phyloP scores from a whole-genome alignment of 2,329 filamentous ascomycete species.

The Xenoacremonium recifei region DNA sequence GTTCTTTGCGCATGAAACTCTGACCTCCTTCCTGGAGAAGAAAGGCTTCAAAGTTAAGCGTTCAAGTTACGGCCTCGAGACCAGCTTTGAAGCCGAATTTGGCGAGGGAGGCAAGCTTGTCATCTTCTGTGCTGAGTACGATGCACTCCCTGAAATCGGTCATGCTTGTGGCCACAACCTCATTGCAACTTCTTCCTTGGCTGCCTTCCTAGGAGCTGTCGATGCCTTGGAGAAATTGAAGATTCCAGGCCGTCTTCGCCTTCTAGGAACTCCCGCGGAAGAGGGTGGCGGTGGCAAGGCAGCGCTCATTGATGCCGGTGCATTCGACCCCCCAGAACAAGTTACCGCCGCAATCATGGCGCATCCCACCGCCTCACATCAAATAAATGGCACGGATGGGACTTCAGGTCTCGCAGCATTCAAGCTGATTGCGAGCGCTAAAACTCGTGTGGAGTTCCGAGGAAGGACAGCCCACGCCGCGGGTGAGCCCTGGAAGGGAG shows the following conservation, averaged over 20 bases:
- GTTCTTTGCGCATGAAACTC: conserved; percentile 49
- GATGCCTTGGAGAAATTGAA: conserved; percentile 31
- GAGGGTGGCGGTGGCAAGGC: conserved; percentile 43
- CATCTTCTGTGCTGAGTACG: conserved; percentile 46
- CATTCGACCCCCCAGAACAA: conserved; percentile 12
- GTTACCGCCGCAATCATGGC: conserved; percentile 26
- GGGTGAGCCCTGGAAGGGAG: conserved; percentile 34
- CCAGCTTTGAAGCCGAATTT: conserved; percentile 47
- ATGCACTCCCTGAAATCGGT: conserved; percentile 46
- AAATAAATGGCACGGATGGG: not conserved
- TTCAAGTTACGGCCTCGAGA: conserved; percentile 50
- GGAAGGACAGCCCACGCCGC: conserved; percentile 36
- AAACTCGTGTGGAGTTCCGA: conserved; percentile 31
- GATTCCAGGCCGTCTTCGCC: conserved; percentile 31
- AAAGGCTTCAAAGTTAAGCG: conserved; percentile 46
- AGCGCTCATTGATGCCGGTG: conserved; percentile 27
- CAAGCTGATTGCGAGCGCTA: conserved; percentile 31
- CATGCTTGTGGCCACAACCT: conserved; percentile 47
- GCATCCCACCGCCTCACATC: conserved; percentile 16
- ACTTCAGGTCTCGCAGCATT: conserved; percentile 20
- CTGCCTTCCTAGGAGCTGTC: conserved; percentile 38
- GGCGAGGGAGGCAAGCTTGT: conserved; percentile 42
- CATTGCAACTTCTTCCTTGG: conserved; percentile 40
- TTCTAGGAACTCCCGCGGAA: conserved; percentile 44
- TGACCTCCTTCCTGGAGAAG: conserved; percentile 42